phyloP scores from a whole-genome alignment of 371 early-diverging fungal genomes.

The Syncephalastrum monosporum region DNA sequence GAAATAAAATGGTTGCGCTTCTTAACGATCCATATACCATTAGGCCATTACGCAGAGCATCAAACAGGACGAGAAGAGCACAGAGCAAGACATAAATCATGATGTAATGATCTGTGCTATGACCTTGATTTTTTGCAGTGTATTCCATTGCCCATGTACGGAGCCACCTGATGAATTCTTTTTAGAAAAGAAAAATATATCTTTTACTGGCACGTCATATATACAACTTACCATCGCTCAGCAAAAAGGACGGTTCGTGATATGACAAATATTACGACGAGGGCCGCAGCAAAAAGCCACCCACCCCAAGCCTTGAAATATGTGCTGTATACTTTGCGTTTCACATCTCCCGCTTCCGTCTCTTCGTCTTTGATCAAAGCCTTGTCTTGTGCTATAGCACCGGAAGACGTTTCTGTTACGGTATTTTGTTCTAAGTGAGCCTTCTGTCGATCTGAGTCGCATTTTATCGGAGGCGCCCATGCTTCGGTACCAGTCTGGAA shows the following conservation, averaged over 20 bases:
- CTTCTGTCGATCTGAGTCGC: no score
- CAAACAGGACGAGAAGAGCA: constrained; percentile 19
- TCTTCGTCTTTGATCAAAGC: constrained; percentile 47
- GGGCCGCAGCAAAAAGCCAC: constrained; percentile 45
- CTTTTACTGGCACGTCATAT: no score
- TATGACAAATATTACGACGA: constrained; percentile 47
- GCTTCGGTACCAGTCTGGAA: no score
- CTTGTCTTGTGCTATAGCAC: constrained; percentile 16
- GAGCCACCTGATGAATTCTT: constrained; percentile 14
- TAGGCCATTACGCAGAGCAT: constrained; percentile 35
- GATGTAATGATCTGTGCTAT: constrained; percentile 31
- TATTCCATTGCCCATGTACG: constrained; percentile 19
- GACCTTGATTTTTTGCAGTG: background rate
- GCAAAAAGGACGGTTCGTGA: constrained; percentile 47
- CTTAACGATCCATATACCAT: constrained; percentile 52
- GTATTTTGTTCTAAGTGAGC: constrained; percentile 1
- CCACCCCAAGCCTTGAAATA: constrained; percentile 74
- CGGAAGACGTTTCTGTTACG: constrained; percentile 4
- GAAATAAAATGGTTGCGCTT: constrained; percentile 56
- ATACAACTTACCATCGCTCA: constrained; percentile 20
- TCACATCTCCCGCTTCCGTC: constrained; percentile 55
- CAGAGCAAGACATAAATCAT: constrained; percentile 24
- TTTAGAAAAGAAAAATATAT: background rate
- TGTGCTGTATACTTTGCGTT: constrained; percentile 54
- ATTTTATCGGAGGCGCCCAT: no score